Conservation (phyloP, 2,329 filamentous ascomycete genomes). For the Karstenula rhodostoma region DNA sequence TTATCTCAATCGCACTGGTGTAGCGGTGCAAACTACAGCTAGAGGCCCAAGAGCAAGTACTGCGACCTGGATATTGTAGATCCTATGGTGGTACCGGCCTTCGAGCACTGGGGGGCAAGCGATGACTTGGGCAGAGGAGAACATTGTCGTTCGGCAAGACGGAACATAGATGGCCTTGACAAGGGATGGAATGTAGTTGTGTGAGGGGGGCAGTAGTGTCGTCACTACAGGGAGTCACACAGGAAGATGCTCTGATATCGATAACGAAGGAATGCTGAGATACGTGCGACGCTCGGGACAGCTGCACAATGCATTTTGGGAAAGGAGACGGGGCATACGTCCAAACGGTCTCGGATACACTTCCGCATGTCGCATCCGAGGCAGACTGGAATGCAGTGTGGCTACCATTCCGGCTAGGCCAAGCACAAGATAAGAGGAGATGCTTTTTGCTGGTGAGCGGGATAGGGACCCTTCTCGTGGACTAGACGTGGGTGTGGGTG, state of each 20-base stretch:
- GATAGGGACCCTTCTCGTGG: not conserved
- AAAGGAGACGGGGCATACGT: not conserved
- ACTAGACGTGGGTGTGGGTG: not conserved
- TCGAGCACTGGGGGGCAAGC: not conserved
- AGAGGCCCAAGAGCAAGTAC: not conserved
- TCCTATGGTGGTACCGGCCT: not conserved
- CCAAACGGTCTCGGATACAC: not conserved
- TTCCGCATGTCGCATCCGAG: not conserved
- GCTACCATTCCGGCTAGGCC: not conserved
- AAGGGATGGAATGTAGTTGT: slow-evolving; percentile 13
- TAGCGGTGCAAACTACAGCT: not conserved
- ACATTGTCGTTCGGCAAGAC: not conserved
- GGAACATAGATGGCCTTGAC: slow-evolving; percentile 3
- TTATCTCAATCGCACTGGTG: not conserved
- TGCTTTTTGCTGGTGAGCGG: not conserved
- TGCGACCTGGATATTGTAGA: not conserved
- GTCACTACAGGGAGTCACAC: not conserved
- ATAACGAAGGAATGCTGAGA: slow-evolving; percentile 9
- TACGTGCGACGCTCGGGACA: not conserved
- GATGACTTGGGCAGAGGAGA: not conserved
- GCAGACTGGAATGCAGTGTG: not conserved
- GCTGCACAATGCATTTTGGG: not conserved
- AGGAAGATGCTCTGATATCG: not conserved
- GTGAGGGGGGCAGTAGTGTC: not conserved
- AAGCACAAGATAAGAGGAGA: not conserved